phyloP scores from a whole-genome alignment of 129 eudicot genomes.

The Flaveria ramosissima region DNA sequence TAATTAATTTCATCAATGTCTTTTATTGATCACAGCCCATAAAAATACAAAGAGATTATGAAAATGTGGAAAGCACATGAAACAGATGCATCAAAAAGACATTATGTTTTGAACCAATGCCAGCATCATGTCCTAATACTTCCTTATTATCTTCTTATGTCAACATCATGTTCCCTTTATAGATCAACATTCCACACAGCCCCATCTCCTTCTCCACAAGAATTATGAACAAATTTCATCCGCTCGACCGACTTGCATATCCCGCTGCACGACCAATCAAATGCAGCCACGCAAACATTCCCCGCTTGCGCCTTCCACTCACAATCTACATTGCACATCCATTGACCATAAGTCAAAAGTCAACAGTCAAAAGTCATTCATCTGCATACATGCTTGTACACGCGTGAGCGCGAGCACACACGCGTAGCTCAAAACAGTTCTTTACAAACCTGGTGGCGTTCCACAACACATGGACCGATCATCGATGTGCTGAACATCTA shows the following conservation, averaged over 20 bases:
- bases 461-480: slow-evolving; percentile 88
- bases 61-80: background rate
- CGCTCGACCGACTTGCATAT: slow-evolving; percentile 74
- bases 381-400: background rate
- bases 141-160: slow-evolving; percentile 22
- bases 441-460: slow-evolving; percentile 67
- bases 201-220: slow-evolving; percentile 71
- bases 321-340: slow-evolving; percentile 51
- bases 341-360: background rate
- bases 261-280: slow-evolving; percentile 79
- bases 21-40: slow-evolving; percentile 17
- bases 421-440: background rate
- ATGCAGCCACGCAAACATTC: slow-evolving; percentile 62
- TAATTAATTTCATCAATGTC: no score
- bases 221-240: slow-evolving; percentile 55
- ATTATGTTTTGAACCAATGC: slow-evolving; percentile 9
- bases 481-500: slow-evolving; percentile 77
- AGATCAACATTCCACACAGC: slow-evolving; percentile 62
- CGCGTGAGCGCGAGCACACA: background rate
- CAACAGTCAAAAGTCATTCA: background rate
- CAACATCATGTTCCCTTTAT: slow-evolving; percentile 1
- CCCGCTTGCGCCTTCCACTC: slow-evolving; percentile 59
- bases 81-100: background rate
- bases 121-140: background rate
- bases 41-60: slow-evolving; percentile 14